Evolutionary conservation across 2,329 filamentous ascomycete species (phyloP), one percentile per base, ranked within the genome.

Genomic region (Aspergillus transmontanensis): DNA sequence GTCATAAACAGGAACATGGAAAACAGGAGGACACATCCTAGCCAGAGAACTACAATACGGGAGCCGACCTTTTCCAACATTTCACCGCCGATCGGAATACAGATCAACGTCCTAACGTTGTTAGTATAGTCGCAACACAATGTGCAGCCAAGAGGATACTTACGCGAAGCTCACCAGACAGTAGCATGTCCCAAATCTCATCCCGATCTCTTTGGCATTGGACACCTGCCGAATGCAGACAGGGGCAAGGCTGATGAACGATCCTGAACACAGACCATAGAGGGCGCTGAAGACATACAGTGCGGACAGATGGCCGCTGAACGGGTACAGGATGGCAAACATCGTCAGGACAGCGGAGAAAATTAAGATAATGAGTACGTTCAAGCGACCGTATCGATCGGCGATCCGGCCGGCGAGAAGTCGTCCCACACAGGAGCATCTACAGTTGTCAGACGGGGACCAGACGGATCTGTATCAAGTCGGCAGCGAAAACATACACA

Each of bases 211-310:
- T 55, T 81, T 82, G 0, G 80, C 75, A 26, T 80, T 76, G 21
- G 81, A 84, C 4, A 83, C 78, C 56, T 83, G 80, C 1, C 81
- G 80, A 60, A 84, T 76, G 28, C 82, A 84, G 0, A 82, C 82
- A 30, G 75, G 67, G 1, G 79, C 76, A 0, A 83, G 74, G 12
- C 79, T 80, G 50, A 85, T 74, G 64, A 82, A 84, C 0, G 80
- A 81, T 0, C 82, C 82, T 0, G 81, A 82, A 0, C 78, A 80
- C 19, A 84, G 77, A 0, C 83, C 83, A 69, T 82, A 85, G 0
- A 84, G 56, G 0, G 76, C 77, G 19, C 78, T 73, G 50, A 82
- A 82, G 3, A 76, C 67, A 58, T 82, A 83, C 3, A 83, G 66
- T 0, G 75, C 77, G 0, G 71, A 69, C 0, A 79, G 64, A 1